A percentile compares a stretch with the other conserved stretches of the same genome.
Evolutionary conservation across 805 yeast species (phyloP).

Genomic region (Ogataea polymorpha): DNA sequence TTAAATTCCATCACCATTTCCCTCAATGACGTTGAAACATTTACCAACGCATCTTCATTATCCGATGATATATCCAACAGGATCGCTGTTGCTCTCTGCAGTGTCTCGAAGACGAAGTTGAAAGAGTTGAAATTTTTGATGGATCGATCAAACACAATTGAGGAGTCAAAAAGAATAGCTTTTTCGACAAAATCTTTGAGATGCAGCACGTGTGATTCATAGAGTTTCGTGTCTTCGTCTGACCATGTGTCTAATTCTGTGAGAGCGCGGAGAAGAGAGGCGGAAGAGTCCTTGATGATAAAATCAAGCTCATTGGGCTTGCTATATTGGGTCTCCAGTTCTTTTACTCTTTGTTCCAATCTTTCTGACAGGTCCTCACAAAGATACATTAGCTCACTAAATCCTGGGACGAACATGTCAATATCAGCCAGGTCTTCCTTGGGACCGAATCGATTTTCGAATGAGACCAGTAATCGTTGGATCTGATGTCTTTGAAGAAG

Average conservation of each 20-base stretch:
- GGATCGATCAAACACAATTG: slow-evolving; percentile 52
- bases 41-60: slow-evolving; percentile 14
- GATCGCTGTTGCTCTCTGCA: slow-evolving; percentile 14
- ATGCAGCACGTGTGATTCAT: slow-evolving; percentile 39
- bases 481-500: slow-evolving; percentile 22
- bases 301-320: slow-evolving; percentile 51
- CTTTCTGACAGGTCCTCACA: slow-evolving; percentile 31
- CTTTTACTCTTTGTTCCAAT: slow-evolving; percentile 43
- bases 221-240: slow-evolving; percentile 39
- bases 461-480: slow-evolving; percentile 35
- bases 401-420: slow-evolving; percentile 19
- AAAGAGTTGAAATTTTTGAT: slow-evolving; percentile 23
- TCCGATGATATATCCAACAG: slow-evolving; percentile 17
- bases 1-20: slow-evolving; percentile 13
- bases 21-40: slow-evolving; percentile 9
- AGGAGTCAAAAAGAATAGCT: slow-evolving; percentile 54
- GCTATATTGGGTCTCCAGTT: slow-evolving; percentile 49
- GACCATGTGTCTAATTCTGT: slow-evolving; percentile 58
- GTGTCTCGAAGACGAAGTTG: slow-evolving; percentile 13
- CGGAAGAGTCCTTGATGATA: slow-evolving; percentile 44
- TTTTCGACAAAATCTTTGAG: slow-evolving; percentile 49
- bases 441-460: slow-evolving; percentile 30
- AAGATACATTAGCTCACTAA: slow-evolving; percentile 14
- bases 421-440: slow-evolving; percentile 13
- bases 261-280: slow-evolving; percentile 44